Evolutionary conservation across 768 basidiomycete species (phyloP), one percentile per base, ranked within the genome.

Genomic region (Harrya chromipes): DNA sequence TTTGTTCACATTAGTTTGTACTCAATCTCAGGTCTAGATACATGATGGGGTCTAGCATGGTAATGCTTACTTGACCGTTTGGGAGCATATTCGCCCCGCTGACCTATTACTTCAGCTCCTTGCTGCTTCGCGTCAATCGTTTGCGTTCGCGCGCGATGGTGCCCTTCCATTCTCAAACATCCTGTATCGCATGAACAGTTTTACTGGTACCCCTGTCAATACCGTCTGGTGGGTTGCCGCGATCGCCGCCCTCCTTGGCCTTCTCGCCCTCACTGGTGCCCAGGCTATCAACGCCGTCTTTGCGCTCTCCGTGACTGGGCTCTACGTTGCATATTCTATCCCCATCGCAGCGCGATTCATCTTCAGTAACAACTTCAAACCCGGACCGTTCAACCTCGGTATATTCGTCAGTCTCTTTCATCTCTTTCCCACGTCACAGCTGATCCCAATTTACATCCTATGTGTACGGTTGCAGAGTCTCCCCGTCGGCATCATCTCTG

Each of bases 221-320:
- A 76, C 79, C 4, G 83, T 83, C 23, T 83, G 80, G 78, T 78
- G 78, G 50, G 65, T 72, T 2, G 74, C 69, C 6, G 40, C 59
- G 4, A 40, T 66, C 16, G 58, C 79, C 0, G 58, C 73, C 6
- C 58, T 78, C 7, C 70, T 85, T 4, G 81, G 81, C 4, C 58
- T 78, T 17, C 69, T 85, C 21, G 70, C 75, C 14, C 80, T 84
- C 27, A 79, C 83, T 0, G 81, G 83, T 16, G 42, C 75, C 12
- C 69, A 71, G 24, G 83, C 83, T 4, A 81, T 82, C 60, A 70
- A 74, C 47, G 82, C 83, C 3, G 70, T 85, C 52, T 85, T 85
- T 59, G 62, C 79, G 1, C 60, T 81, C 11, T 73, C 71, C 1
- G 71, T 77, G n/a, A 70, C 72, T 3, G 75, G 70, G 16, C 71